Evolutionary conservation across 139 green algal genomes (phyloP).

Genomic region (Chlamydomonas asymmetrica): DNA sequence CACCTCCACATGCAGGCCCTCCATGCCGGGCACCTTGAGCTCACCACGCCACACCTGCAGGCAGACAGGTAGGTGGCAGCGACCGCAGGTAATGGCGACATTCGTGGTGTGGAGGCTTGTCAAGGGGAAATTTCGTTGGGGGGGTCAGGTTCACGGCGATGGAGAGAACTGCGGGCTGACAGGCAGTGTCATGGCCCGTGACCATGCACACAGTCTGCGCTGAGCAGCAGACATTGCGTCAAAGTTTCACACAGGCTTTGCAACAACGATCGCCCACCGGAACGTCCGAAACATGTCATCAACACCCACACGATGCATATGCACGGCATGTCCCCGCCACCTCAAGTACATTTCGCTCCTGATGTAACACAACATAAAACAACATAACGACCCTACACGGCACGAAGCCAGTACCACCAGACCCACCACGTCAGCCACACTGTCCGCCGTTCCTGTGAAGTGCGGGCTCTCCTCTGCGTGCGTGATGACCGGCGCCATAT

Average conservation of each 20-base stretch:
- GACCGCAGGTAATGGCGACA: too few relatives aligned
- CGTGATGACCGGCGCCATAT: neutral
- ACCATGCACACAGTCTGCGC: neutral
- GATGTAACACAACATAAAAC: too few relatives aligned
- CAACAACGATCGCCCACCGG: too few relatives aligned
- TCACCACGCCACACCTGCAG: constrained; percentile 42
- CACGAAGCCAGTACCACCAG: neutral
- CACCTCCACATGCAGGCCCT: constrained; percentile 6
- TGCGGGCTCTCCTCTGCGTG: constrained; percentile 1
- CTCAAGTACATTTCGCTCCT: too few relatives aligned
- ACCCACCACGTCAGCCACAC: constrained; percentile 12
- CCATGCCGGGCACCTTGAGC: constrained; percentile 22
- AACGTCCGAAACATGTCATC: too few relatives aligned
- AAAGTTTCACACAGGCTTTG: neutral
- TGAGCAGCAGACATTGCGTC: constrained; percentile 7
- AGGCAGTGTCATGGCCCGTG: neutral
- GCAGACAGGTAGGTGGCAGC: neutral
- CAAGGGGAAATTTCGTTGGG: too few relatives aligned
- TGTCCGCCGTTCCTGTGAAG: constrained; percentile 6
- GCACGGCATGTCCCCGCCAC: too few relatives aligned
- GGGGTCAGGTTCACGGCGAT: too few relatives aligned
- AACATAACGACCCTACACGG: too few relatives aligned
- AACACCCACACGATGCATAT: too few relatives aligned
- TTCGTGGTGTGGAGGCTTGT: too few relatives aligned
- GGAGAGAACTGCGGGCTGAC: neutral